Evolutionary conservation across 352 stramenopile species (phyloP).

Genomic region (Pythium graminicola): DNA sequence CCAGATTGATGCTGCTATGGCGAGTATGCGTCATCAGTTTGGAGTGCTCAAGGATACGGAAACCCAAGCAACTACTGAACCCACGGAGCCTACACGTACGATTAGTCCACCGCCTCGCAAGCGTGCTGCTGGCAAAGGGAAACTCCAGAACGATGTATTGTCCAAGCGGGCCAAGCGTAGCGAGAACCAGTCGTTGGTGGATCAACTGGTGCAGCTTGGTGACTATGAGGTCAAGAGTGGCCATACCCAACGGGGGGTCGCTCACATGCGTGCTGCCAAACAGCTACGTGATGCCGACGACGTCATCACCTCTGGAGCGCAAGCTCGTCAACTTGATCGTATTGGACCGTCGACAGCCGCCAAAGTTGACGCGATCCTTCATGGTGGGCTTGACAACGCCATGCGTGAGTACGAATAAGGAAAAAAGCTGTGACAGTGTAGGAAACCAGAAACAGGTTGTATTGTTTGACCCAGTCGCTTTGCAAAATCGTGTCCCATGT

Average conservation of each 20-base stretch:
- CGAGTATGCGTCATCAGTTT: conserved; percentile 32
- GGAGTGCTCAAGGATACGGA: not conserved
- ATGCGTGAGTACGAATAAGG: conserved; percentile 41
- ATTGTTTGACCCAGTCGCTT: not conserved
- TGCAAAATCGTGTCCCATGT: not conserved
- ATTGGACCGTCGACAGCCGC: conserved; percentile 40
- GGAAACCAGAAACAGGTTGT: not conserved
- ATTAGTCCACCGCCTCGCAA: conserved; percentile 15
- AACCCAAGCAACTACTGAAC: no score
- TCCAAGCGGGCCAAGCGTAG: conserved; percentile 24
- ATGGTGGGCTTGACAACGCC: conserved; percentile 36
- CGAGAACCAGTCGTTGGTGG: conserved; percentile 59
- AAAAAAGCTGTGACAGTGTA: not conserved
- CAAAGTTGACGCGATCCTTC: conserved; percentile 57
- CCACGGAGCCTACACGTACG: no score
- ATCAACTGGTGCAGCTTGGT: conserved; percentile 48
- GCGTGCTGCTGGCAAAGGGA: conserved; percentile 1
- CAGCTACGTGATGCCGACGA: conserved; percentile 34
- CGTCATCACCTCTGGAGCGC: conserved; percentile 50
- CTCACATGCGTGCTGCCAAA: conserved; percentile 56
- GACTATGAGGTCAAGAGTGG: conserved; percentile 47
- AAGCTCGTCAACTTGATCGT: conserved; percentile 43
- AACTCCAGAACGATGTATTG: conserved; percentile 28
- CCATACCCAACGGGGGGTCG: conserved; percentile 41
- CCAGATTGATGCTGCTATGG: conserved; percentile 42